These are phyloP conservation scores for Pecoramyces ruminantium DNA, from an alignment of 192 early-diverging fungal genomes.

Conservation along the genomic window DNA sequence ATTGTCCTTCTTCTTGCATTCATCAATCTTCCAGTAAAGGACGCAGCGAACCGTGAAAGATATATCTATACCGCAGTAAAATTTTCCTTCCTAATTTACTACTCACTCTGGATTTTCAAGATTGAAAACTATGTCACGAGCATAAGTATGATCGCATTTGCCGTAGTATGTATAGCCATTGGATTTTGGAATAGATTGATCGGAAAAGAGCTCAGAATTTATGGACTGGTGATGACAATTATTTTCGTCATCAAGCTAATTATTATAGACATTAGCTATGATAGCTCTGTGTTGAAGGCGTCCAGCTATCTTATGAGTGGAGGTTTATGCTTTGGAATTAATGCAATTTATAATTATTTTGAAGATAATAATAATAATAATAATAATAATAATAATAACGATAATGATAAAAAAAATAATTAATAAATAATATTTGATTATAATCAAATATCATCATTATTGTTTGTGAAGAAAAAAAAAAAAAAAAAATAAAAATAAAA, in stretches of 20 bases:
- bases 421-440: too few relatives aligned
- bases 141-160: neutral
- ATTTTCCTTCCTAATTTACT: neutral
- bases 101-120: neutral
- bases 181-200: neutral
- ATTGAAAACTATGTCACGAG: neutral
- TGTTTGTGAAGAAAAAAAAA: too few relatives aligned
- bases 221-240: neutral
- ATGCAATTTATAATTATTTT: too few relatives aligned
- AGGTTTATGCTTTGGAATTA: too few relatives aligned
- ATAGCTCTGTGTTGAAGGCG: neutral
- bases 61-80: neutral
- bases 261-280: neutral
- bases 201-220: neutral
- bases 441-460: too few relatives aligned
- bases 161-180: neutral
- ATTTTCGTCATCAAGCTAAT: neutral
- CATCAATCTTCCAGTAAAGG: neutral
- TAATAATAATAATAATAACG: too few relatives aligned
- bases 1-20: neutral
- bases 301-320: neutral
- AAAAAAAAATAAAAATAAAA: too few relatives aligned
- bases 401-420: too few relatives aligned
- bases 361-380: too few relatives aligned
- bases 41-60: neutral